Evolutionary conservation across 257 asterid species (phyloP).

Genomic region (Marsdenia floribunda): DNA sequence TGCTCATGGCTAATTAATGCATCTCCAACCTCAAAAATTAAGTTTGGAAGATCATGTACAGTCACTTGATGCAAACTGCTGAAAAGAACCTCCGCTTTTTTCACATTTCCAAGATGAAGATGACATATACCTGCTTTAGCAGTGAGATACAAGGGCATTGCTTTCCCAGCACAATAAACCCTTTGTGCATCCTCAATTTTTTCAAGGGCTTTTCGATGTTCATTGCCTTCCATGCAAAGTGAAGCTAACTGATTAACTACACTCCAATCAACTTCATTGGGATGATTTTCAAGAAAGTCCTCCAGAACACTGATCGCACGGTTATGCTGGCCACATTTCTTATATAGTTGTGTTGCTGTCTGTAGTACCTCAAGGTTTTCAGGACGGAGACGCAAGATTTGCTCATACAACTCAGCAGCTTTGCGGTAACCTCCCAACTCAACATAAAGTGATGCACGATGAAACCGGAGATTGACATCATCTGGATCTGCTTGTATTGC

Average conservation of each 20-base stretch:
- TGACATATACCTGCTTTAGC: conserved; percentile 75
- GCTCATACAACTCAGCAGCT: conserved; percentile 74
- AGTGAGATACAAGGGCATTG: conserved; percentile 42
- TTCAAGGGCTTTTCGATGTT: conserved; percentile 56
- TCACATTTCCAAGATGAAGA: conserved; percentile 57
- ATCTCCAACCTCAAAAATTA: conserved; percentile 59
- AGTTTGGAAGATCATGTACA: conserved; percentile 35
- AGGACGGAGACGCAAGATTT: conserved; percentile 58
- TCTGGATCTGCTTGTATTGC: conserved; percentile 79
- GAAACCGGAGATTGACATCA: conserved; percentile 52
- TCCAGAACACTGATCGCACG: conserved; percentile 61
- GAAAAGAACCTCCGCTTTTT: conserved; percentile 64
- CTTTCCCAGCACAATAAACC: conserved; percentile 36
- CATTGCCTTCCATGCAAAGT: conserved; percentile 49
- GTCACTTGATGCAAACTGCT: conserved; percentile 32
- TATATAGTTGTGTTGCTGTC: conserved; percentile 55
- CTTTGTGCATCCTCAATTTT: conserved; percentile 48
- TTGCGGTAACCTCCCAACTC: conserved; percentile 60
- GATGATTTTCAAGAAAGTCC: conserved; percentile 41
- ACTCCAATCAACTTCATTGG: conserved; percentile 33
- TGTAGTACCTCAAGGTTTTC: conserved; percentile 41
- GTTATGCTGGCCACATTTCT: conserved; percentile 55
- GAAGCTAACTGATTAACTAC: conserved; percentile 58
- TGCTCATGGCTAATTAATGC: conserved; percentile 50
- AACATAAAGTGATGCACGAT: conserved; percentile 59